Percentiles rank a stretch among this genome's conserved stretches.
Conservation (phyloP, 176 grass and related monocot species). For the Zea mays region DNA sequence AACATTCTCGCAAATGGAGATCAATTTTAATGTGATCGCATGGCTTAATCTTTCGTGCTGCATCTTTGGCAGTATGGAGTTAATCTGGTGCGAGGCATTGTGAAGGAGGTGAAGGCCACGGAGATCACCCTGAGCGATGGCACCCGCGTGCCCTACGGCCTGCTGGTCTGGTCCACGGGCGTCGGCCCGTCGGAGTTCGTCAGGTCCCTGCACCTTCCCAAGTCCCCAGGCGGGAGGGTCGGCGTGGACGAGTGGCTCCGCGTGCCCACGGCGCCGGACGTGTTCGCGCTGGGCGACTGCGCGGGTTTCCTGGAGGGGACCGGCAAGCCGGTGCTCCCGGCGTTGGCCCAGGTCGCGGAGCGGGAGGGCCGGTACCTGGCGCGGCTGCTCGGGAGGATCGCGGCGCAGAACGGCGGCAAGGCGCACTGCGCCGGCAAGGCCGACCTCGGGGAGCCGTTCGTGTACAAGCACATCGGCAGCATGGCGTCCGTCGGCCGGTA, state of each 20-base stretch:
- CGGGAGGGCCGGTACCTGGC: conserved; percentile 81
- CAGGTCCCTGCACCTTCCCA: conserved; percentile 58
- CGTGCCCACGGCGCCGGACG: conserved; percentile 67
- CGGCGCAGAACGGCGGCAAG: conserved; percentile 68
- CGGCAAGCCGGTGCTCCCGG: conserved; percentile 74
- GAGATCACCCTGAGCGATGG: conserved; percentile 70
- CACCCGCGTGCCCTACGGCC: conserved; percentile 66
- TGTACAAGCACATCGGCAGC: conserved; percentile 93
- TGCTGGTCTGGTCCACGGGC: conserved; percentile 92
- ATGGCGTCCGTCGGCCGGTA: conserved; percentile 91
- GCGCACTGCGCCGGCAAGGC: conserved; percentile 50
- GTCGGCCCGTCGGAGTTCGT: conserved; percentile 80
- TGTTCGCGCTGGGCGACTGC: conserved; percentile 93
- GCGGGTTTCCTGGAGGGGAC: conserved; percentile 81
- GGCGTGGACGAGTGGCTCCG: conserved; percentile 83
- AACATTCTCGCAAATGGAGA: too few relatives aligned
- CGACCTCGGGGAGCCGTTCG: conserved; percentile 71
- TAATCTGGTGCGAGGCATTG: conserved; percentile 63
- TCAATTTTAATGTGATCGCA: too few relatives aligned
- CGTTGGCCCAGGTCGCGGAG: conserved; percentile 94
- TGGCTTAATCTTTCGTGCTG: background rate
- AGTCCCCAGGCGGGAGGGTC: conserved; percentile 79
- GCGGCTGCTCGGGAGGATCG: conserved; percentile 47
- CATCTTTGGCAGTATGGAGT: conserved; percentile 67
- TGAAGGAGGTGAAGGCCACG: conserved; percentile 67